phyloP scores from a whole-genome alignment of 768 basidiomycete species.

The Thelephora ganbajun region DNA sequence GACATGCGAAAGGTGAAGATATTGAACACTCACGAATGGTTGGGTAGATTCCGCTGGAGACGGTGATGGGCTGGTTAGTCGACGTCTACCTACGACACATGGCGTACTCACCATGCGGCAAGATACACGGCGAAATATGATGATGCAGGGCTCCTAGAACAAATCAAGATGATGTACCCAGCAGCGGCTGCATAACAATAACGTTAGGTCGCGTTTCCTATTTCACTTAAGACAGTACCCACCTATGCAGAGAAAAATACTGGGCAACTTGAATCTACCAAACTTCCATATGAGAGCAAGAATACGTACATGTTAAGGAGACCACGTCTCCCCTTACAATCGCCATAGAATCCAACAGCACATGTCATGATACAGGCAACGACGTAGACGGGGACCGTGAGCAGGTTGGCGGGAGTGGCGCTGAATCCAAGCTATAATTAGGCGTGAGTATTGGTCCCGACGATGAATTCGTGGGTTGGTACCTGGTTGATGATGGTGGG shows the following conservation, averaged over 20 bases:
- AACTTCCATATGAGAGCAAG: neutral
- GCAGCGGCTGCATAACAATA: constrained; percentile 24
- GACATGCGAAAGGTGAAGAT: neutral
- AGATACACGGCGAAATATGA: constrained; percentile 64
- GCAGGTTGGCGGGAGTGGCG: constrained; percentile 61
- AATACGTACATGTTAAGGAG: constrained; percentile 45
- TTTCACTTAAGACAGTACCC: neutral
- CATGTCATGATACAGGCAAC: constrained; percentile 58
- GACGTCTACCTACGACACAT: neutral
- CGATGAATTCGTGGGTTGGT: constrained; percentile 7
- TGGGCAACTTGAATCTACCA: constrained; percentile 1
- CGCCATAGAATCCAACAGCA: constrained; percentile 46
- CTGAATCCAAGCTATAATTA: constrained; percentile 31
- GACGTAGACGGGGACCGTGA: constrained; percentile 67
- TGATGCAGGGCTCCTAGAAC: constrained; percentile 44
- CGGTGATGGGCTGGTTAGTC: neutral
- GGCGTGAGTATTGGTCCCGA: constrained; percentile 3
- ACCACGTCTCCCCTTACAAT: constrained; percentile 45
- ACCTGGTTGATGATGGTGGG: constrained; percentile 68
- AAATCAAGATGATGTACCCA: constrained; percentile 61
- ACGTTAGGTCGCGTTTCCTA: neutral
- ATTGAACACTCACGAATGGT: constrained; percentile 39
- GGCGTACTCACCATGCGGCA: constrained; percentile 41
- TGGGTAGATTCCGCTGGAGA: constrained; percentile 55
- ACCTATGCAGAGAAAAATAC: constrained; percentile 17